These are phyloP conservation scores for Themeda triandra DNA, from an alignment of 176 grass and related monocot genomes.

Conservation along the genomic window DNA sequence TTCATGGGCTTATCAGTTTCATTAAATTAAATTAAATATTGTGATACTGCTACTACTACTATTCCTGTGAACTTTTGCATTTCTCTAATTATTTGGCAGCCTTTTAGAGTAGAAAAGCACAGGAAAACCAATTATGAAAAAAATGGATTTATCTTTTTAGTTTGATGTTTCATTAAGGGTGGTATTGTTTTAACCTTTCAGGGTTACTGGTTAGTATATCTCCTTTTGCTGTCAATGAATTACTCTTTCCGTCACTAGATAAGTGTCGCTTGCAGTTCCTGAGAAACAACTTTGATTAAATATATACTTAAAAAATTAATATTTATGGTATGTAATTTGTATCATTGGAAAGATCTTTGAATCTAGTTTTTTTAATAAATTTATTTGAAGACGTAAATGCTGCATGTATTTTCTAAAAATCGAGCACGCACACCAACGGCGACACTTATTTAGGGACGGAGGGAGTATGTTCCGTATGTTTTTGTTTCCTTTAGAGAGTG, in stretches of 20 bases:
- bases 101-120: neutral
- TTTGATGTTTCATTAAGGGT: neutral
- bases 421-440: too few relatives aligned
- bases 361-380: too few relatives aligned
- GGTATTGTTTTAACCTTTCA: neutral
- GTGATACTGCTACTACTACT: neutral
- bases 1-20: neutral
- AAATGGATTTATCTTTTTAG: neutral
- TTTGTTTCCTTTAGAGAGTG: neutral
- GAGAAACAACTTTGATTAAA: too few relatives aligned
- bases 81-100: neutral
- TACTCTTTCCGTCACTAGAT: too few relatives aligned
- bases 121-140: neutral
- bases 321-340: too few relatives aligned
- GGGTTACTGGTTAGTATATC: neutral
- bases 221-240: neutral
- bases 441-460: too few relatives aligned
- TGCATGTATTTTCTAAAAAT: too few relatives aligned
- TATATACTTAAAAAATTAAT: too few relatives aligned
- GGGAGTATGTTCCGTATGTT: too few relatives aligned
- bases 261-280: too few relatives aligned
- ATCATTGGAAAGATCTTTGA: too few relatives aligned
- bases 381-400: too few relatives aligned
- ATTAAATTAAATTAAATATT: neutral
- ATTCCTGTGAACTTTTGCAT: neutral